phyloP scores from a whole-genome alignment of 352 stramenopile species.

The Phytophthora tubulina region DNA sequence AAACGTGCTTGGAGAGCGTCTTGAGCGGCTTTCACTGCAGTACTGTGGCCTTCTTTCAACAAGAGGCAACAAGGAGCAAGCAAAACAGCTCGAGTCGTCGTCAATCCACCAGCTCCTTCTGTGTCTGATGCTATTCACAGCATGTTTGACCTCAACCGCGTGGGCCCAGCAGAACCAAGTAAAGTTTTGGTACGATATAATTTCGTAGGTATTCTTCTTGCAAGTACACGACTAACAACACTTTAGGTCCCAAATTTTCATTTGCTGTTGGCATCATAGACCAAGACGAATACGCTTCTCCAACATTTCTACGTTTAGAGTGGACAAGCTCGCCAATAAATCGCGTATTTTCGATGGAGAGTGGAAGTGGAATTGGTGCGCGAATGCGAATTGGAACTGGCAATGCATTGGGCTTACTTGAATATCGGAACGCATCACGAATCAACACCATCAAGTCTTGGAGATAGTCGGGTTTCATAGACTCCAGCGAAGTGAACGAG shows the following conservation, averaged over 20 bases:
- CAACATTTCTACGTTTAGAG: slow-evolving; percentile 13
- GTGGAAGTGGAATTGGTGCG: slow-evolving; percentile 16
- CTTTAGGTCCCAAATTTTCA: too few species aligned
- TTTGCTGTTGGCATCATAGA: too few species aligned
- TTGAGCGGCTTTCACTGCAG: neutral
- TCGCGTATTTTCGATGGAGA: slow-evolving; percentile 22
- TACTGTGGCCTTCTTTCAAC: neutral
- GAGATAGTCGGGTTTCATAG: slow-evolving; percentile 1
- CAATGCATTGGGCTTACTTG: neutral
- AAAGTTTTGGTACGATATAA: too few species aligned
- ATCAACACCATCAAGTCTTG: neutral
- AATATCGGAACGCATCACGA: slow-evolving; percentile 15
- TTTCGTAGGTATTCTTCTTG: too few species aligned
- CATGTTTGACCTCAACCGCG: too few species aligned
- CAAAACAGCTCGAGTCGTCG: too few species aligned
- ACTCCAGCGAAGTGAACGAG: neutral
- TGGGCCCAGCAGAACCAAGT: too few species aligned
- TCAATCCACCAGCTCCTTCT: too few species aligned
- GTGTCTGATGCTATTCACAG: too few species aligned
- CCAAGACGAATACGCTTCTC: neutral
- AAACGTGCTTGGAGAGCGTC: slow-evolving; percentile 42
- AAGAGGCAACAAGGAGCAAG: neutral
- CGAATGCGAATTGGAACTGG: slow-evolving; percentile 26
- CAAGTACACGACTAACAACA: too few species aligned
- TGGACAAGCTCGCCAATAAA: slow-evolving; percentile 18